phyloP scores from a whole-genome alignment of 768 basidiomycete genomes.

The Macrolepiota albuminosa region DNA sequence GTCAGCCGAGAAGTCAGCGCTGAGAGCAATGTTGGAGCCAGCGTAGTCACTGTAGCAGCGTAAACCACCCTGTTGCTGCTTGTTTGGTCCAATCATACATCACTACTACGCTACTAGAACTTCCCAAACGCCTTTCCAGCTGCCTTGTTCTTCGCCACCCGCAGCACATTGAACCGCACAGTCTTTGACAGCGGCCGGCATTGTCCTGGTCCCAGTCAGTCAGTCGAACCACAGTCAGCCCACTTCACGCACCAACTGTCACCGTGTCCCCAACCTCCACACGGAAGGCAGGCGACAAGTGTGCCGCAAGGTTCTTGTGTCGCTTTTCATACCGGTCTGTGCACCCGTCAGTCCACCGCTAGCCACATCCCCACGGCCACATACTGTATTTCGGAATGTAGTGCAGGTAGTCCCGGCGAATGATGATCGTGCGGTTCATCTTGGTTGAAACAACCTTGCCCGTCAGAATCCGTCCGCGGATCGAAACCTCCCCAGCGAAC shows the following conservation, averaged over 20 bases:
- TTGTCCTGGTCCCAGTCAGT: conserved; percentile 57
- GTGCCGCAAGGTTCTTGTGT: conserved; percentile 97
- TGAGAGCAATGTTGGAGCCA: conserved; percentile 81
- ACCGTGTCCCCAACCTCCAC: conserved; percentile 91
- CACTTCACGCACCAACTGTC: conserved; percentile 75
- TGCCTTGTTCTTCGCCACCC: conserved; percentile 93
- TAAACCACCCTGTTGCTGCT: conserved; percentile 12
- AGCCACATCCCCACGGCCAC: conserved; percentile 23
- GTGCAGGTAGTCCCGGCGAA: conserved; percentile 92
- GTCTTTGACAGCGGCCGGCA: conserved; percentile 99
- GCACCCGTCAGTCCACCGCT: conserved; percentile 3
- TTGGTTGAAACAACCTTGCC: conserved; percentile 98
- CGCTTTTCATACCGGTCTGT: conserved; percentile 96
- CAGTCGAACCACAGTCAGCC: not conserved
- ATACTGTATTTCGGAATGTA: conserved; percentile 98
- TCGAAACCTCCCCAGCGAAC: conserved; percentile 94
- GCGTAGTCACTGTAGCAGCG: conserved; percentile 31
- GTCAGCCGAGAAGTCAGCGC: conserved; percentile 68
- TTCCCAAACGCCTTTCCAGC: conserved; percentile 89
- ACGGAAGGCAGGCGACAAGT: conserved; percentile 98
- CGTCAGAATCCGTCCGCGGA: conserved; percentile 97
- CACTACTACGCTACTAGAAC: conserved; percentile 48
- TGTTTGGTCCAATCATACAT: conserved; percentile 14
- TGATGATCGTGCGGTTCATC: conserved; percentile 98
- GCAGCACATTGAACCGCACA: conserved; percentile 97